Evolutionary conservation across 257 asterid genomes (phyloP).

Genomic region (Solanum ahanhuiri): DNA sequence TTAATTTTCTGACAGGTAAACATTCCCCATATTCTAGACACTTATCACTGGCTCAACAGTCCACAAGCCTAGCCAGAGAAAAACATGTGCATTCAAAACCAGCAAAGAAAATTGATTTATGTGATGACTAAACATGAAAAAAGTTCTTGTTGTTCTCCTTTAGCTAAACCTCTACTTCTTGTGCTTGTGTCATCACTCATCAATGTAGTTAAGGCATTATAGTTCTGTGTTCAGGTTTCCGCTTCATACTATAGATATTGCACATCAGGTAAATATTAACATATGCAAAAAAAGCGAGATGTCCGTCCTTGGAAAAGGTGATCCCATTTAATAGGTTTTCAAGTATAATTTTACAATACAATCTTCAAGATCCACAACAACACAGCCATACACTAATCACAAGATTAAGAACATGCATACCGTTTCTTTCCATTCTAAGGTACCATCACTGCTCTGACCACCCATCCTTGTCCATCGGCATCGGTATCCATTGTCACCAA

Average conservation of each 20-base stretch:
- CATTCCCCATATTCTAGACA: not conserved
- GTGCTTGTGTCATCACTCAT: not conserved
- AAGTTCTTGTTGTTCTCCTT: not conserved
- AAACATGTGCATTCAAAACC: not conserved
- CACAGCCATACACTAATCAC: not conserved
- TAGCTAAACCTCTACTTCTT: not conserved
- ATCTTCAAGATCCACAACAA: not conserved
- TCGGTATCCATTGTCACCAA: slow-evolving; percentile 86
- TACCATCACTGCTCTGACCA: slow-evolving; percentile 64
- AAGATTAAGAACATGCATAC: slow-evolving; percentile 26
- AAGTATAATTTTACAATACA: not conserved
- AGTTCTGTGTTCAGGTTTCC: not conserved
- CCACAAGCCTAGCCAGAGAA: not conserved
- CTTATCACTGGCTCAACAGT: not conserved
- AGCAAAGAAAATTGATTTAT: not conserved
- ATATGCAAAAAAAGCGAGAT: not conserved
- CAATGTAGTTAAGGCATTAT: not conserved
- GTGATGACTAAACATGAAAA: not conserved
- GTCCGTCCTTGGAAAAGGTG: not conserved
- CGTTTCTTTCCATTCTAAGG: slow-evolving; percentile 96
- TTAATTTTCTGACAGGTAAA: not conserved
- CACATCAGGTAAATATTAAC: not conserved
- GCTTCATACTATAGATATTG: not conserved
- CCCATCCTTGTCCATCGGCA: slow-evolving; percentile 98
- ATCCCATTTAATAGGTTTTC: not conserved